A percentile compares a stretch with the other conserved stretches of the same genome.
Evolutionary conservation across 176 grass and related monocot species (phyloP).

Genomic region (Ananas comosus): DNA sequence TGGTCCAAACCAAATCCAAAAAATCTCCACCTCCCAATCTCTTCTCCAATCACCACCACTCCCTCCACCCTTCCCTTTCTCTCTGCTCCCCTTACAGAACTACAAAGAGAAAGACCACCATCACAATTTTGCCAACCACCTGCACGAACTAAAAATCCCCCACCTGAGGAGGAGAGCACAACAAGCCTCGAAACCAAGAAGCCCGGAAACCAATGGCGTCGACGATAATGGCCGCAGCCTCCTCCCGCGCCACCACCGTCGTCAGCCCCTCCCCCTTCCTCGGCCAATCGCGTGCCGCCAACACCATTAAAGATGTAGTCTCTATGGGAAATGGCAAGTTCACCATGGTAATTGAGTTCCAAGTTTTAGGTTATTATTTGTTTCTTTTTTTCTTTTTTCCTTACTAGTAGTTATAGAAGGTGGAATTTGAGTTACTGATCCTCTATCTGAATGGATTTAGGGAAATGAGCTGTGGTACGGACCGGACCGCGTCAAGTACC

Average conservation of each 20-base stretch:
- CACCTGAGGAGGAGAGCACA: background rate
- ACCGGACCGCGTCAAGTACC: constrained; percentile 4
- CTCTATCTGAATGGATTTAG: no score
- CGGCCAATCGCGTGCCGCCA: background rate
- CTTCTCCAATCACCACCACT: constrained; percentile 23
- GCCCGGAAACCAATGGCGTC: background rate
- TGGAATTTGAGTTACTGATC: no score
- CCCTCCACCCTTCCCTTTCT: background rate
- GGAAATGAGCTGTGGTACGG: constrained; percentile 5
- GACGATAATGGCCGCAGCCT: background rate
- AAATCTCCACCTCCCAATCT: constrained; percentile 56
- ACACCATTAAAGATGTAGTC: background rate
- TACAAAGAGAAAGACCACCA: background rate
- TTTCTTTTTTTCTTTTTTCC: background rate
- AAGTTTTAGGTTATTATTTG: background rate
- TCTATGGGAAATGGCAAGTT: background rate
- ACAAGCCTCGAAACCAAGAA: background rate
- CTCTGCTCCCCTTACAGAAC: background rate
- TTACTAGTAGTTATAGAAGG: background rate
- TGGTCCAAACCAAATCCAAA: constrained; percentile 51
- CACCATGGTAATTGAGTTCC: background rate
- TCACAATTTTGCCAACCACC: background rate
- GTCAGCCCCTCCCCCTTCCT: background rate
- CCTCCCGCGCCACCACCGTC: background rate
- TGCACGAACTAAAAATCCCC: no score